Conservation (phyloP, 352 stramenopile genomes). For the Globisporangium carolinianum region DNA sequence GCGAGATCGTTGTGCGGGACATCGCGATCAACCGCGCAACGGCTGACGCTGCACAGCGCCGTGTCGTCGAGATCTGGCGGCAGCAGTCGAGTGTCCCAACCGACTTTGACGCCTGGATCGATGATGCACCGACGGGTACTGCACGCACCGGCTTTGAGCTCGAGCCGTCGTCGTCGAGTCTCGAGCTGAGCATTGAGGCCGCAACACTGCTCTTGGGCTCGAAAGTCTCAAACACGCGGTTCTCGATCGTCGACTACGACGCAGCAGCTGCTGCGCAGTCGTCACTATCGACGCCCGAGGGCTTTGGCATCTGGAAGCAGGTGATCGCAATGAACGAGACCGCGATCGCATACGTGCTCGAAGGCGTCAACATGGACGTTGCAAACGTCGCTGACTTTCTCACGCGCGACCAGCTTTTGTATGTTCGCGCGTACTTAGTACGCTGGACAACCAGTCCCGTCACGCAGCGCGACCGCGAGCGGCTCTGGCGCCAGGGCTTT, state of each 20-base stretch:
- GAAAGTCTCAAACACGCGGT: slow-evolving; percentile 45
- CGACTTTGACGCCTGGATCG: slow-evolving; percentile 62
- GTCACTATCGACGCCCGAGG: slow-evolving; percentile 26
- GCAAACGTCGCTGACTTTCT: slow-evolving; percentile 36
- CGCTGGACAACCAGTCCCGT: slow-evolving; percentile 37
- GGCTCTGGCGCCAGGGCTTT: slow-evolving; percentile 54
- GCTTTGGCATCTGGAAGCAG: slow-evolving; percentile 75
- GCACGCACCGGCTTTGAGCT: slow-evolving; percentile 61
- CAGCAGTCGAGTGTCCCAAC: slow-evolving; percentile 24
- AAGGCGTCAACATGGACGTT: slow-evolving; percentile 62
- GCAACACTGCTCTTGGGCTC: slow-evolving; percentile 44
- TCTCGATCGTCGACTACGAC: slow-evolving; percentile 68
- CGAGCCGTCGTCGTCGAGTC: slow-evolving; percentile 18
- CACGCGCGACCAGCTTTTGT: slow-evolving; percentile 47
- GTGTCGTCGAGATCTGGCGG: slow-evolving; percentile 45
- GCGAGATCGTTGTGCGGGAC: slow-evolving; percentile 41
- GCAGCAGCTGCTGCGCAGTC: slow-evolving; percentile 14
- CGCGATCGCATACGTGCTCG: slow-evolving; percentile 43
- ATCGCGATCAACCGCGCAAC: slow-evolving; percentile 30
- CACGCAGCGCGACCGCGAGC: slow-evolving; percentile 43
- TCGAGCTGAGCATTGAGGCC: slow-evolving; percentile 54
- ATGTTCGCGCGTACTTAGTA: slow-evolving; percentile 52
- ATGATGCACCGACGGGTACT: slow-evolving; percentile 36
- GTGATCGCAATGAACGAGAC: slow-evolving; percentile 57
- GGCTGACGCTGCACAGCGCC: slow-evolving; percentile 34